Evolutionary conservation across 768 basidiomycete species (phyloP), one percentile per base, ranked within the genome.

Genomic region (Termitomyces sp.): DNA sequence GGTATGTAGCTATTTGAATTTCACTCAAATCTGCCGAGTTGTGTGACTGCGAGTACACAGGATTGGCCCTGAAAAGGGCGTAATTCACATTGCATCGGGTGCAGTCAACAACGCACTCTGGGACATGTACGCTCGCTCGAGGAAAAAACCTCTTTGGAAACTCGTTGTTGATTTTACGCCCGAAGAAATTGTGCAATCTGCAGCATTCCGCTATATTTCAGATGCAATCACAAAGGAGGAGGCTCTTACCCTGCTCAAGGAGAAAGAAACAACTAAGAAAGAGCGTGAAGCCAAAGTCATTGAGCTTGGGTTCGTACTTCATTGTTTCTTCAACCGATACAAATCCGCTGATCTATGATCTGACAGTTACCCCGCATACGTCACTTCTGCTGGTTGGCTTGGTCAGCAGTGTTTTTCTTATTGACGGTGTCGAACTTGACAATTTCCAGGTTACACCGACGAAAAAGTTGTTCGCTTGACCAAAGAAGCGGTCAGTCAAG

Each of bases 61-160:
- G 89, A 88, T 95, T 65, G 94, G 93, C 5, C 94, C 95, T 0
- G 95, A 96, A 70, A 96, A 96, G 72, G 95, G 95, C 52, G 93
- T 98, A 3, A 95, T 98, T 53, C 91, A 93, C 68, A 86, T 96
- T 52, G 93, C 94, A 2, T 82, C 90, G 0, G 92, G 84, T 5
- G 92, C 93, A 1, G 93, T 98, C 8, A 84, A 92, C 70, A 97
- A 97, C 62, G 95, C 95, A 0, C 67, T 96, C 2, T 98, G 95
- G 95, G 95, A 97, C 67, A 86, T 96, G 85, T 93, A 85, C 62
- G 92, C 93, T 2, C 83, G 88, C 48, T 78, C 87, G 27, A 75
- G 88, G 62, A 77, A 81, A 53, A 96, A 96, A 72, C 95, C 95
- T 5, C 74, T 97, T 3, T 98, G 95, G 95, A 95, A 97, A 69